These are phyloP conservation scores for Backusella circina DNA, from an alignment of 192 early-diverging fungal species.

Conservation along the genomic window DNA sequence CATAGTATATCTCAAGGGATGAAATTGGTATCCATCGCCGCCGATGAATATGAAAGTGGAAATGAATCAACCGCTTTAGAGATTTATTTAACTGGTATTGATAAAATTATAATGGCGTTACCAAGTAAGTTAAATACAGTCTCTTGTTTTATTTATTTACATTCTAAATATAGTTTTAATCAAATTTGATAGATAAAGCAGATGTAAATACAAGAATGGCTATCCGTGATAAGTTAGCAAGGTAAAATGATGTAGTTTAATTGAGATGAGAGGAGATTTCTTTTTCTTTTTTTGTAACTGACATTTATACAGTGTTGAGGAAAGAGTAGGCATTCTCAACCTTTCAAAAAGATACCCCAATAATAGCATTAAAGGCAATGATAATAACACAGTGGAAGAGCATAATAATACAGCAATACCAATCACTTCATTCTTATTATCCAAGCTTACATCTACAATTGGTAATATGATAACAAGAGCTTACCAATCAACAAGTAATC, in stretches of 20 bases:
- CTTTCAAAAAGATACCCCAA: conserved; percentile 2
- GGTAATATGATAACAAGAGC: not conserved
- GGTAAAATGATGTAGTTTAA: not conserved
- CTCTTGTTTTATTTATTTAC: not conserved
- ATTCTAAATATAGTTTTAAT: not conserved
- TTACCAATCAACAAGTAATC: not conserved
- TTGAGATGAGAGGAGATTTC: not conserved
- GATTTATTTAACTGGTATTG: conserved; percentile 29
- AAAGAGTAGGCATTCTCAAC: conserved; percentile 17
- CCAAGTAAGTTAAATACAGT: conserved; percentile 10
- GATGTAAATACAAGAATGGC: conserved; percentile 21
- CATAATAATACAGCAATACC: not conserved
- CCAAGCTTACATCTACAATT: conserved; percentile 11
- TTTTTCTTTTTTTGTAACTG: not conserved
- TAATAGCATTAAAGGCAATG: not conserved
- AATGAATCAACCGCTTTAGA: conserved; percentile 23
- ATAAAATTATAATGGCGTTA: conserved; percentile 29
- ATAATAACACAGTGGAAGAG: not conserved
- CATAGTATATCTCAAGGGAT: conserved; percentile 24
- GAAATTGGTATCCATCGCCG: conserved; percentile 20
- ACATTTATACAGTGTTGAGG: conserved; percentile 10
- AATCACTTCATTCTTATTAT: conserved; percentile 48
- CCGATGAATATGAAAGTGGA: conserved; percentile 28
- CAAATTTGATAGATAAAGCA: not conserved
- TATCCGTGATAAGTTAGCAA: conserved; percentile 16